Evolutionary conservation across 768 basidiomycete species (phyloP).

Genomic region (Boletus sensibilis): DNA sequence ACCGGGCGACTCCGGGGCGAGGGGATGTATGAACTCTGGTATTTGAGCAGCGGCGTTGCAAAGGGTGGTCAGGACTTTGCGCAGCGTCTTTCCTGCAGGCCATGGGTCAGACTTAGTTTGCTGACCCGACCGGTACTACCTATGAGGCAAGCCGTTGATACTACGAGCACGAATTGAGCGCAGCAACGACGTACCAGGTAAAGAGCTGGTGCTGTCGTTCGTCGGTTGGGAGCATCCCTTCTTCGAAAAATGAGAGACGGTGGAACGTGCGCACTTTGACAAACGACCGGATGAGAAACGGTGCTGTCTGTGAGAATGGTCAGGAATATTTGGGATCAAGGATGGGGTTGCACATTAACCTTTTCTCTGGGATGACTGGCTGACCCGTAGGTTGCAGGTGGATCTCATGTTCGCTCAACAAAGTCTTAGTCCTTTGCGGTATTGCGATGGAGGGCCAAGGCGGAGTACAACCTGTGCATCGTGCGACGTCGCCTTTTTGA

Average conservation of each 20-base stretch:
- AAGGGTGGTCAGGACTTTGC: slow-evolving; percentile 74
- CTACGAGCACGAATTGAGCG: too few relatives aligned
- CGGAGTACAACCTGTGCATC: too few relatives aligned
- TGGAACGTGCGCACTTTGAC: slow-evolving; percentile 81
- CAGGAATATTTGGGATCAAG: not conserved
- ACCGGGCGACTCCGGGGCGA: too few relatives aligned
- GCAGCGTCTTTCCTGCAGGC: slow-evolving; percentile 72
- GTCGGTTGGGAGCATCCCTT: slow-evolving; percentile 73
- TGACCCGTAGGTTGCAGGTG: slow-evolving; percentile 41
- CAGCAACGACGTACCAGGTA: slow-evolving; percentile 62
- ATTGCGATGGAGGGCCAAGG: too few relatives aligned
- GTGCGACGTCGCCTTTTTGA: too few relatives aligned
- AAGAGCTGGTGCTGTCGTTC: slow-evolving; percentile 78
- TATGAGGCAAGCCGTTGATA: too few relatives aligned
- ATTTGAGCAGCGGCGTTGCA: slow-evolving; percentile 67
- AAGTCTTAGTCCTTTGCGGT: slow-evolving; percentile 1
- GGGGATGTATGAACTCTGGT: slow-evolving; percentile 71
- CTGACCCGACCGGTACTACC: too few relatives aligned
- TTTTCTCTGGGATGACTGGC: slow-evolving; percentile 56
- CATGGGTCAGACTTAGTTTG: not conserved
- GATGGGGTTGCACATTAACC: slow-evolving; percentile 26
- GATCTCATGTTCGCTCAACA: slow-evolving; percentile 41
- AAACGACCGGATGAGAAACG: slow-evolving; percentile 80
- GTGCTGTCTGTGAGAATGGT: slow-evolving; percentile 54
- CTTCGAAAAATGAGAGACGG: slow-evolving; percentile 69